Evolutionary conservation across 371 early-diverging fungal species (phyloP).

Genomic region (Neoconidiobolus thromboides): DNA sequence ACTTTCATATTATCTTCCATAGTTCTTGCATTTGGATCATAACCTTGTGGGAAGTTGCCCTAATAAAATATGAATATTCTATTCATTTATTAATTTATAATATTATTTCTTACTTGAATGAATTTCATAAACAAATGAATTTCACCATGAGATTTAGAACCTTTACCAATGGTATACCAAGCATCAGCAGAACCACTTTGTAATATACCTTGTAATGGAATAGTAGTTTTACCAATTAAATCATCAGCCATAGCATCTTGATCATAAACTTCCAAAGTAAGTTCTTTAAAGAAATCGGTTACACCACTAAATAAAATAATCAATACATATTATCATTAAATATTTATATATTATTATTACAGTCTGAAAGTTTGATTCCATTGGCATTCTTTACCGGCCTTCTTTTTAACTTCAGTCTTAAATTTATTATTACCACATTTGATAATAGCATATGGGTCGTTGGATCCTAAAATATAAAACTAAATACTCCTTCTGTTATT

Average conservation of each 20-base stretch:
- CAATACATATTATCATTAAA: neutral
- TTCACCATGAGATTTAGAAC: constrained; percentile 1
- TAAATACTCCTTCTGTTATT: neutral
- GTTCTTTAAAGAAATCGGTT: neutral
- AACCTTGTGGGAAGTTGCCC: constrained; percentile 6
- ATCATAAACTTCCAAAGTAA: constrained; percentile 2
- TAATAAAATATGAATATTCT: neutral
- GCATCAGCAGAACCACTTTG: neutral
- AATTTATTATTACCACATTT: constrained; percentile 1
- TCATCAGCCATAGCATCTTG: constrained; percentile 1
- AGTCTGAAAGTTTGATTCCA: constrained; percentile 7
- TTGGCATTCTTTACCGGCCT: constrained; percentile 2
- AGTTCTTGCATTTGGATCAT: neutral
- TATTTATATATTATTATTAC: neutral
- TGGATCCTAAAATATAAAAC: neutral
- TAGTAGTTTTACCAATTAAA: constrained; percentile 5
- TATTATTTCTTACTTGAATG: neutral
- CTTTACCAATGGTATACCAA: constrained; percentile 4
- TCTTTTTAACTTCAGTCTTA: constrained; percentile 5
- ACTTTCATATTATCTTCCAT: neutral
- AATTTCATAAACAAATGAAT: neutral
- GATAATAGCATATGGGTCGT: constrained; percentile 4
- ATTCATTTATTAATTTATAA: neutral
- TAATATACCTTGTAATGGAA: constrained; percentile 2
- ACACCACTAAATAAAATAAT: constrained; percentile 3